Evolutionary conservation across 805 yeast genomes (phyloP), one percentile per base, ranked within the genome.

Genomic region (Zygosaccharomyces siamensis): DNA sequence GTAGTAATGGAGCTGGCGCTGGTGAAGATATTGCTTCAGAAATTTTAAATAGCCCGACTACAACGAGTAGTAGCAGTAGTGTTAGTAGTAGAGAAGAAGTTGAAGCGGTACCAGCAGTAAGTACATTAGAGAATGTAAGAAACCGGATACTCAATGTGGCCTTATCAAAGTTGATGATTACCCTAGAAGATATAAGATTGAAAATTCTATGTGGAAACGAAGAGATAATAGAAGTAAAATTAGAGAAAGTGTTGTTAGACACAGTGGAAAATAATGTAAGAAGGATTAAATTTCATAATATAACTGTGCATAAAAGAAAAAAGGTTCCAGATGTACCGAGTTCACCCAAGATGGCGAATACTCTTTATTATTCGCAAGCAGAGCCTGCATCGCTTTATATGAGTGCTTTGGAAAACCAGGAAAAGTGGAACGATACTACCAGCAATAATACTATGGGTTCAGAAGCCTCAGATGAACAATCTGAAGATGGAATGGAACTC

Each of bases 331-430:
- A 46, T 67, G 1, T 35, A 26, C 46, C 38, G 42, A 31, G 16
- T 11, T 39, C 7, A 57, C 57, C 47, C 33, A 28, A 28, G 2
- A 60, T 82, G 48, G 63, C 74, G 62, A 76, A 75, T 32, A 83
- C 89, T 57, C 75, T 79, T 68, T 70, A 81, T 32, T 83, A 82
- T 60, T 80, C 92, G 1, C 83, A 79, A 46, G 81, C 78, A 44
- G 85, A 83, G 48, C 84, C 87, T 1, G 75, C 80, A 41, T 81
- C 89, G 2, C 75, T 87, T 16, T 88, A 86, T 61, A 81, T 86
- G 90, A 86, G 95, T 65, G 95, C 96, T 2, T 72, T 84, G 8
- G 80, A 87, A 0, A 74, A 77, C 43, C 61, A 79, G 1, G 68
- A 74, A 43, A 62, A 56, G 26, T 52, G 43, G 4, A 14, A 39